Evolutionary conservation across 2,329 filamentous ascomycete species (phyloP), one percentile per base, ranked within the genome.

Genomic region (Fusarium marasasianum): DNA sequence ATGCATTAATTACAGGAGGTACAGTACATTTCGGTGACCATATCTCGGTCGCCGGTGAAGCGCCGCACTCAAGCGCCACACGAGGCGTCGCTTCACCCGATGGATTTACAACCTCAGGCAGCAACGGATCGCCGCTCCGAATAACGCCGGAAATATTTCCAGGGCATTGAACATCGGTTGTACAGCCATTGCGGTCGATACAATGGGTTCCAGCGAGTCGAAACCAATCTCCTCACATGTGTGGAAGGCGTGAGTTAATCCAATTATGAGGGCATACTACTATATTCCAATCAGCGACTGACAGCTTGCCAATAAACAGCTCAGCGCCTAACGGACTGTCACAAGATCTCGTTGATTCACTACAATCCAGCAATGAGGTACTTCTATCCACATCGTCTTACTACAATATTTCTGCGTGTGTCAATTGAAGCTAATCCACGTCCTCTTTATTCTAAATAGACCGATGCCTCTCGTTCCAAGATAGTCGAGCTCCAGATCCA

Each of bases 301-400:
- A 79, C 76, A 57, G 51, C 38, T 64, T 70, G 72, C 69, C 66
- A 76, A 78, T 77, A 79, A 78, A 79, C 79, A 85, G 80, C 77
- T 81, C 80, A 76, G 84, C 85, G 55, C 86, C 87, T 40, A 84
- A 86, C 74, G 86, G 87, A 77, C 82, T 97, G 83, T 97, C 95
- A 76, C 91, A 94, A 80, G 91, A 93, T 80, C 87, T 98, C 79
- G 88, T 97, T 79, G 92, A 97, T 79, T 91, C 92, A 70, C 88
- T 98, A 71, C 94, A 98, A 83, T 90, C 91, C 71, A 97, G 91
- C 86, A 89, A 92, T 78, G 95, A 98, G 91, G 95, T 98, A 89
- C 80, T 85, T 61, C 44, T n/a, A 29, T 24, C 17, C 12, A 9
- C 56, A 35, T 33, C 47, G 24, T 56, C 41, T 15, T 31, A 26